These are phyloP conservation scores for Cercophora sp. DNA, from an alignment of 495 filamentous ascomycete genomes.

Conservation along the genomic window DNA sequence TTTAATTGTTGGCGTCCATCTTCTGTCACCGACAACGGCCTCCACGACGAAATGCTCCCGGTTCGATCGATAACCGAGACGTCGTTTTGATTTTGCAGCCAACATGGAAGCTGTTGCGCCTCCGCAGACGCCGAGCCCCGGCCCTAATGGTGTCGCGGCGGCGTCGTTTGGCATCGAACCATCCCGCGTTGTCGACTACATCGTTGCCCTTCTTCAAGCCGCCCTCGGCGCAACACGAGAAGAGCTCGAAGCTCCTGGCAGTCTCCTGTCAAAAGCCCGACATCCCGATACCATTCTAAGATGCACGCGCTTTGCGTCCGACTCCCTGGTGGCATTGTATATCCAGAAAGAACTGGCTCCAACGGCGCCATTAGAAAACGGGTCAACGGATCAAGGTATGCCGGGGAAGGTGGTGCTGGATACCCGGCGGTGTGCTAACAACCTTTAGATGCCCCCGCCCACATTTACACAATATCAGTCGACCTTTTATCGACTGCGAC, in stretches of 20 bases:
- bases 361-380: conserved; percentile 34
- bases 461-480: conserved; percentile 71
- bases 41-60: too few species aligned
- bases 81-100: too few species aligned
- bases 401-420: neutral
- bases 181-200: conserved; percentile 66
- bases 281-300: conserved; percentile 76
- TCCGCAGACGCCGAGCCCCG: conserved; percentile 37
- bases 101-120: conserved; percentile 47
- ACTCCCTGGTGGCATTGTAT: conserved; percentile 82
- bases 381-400: conserved; percentile 27
- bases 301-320: conserved; percentile 84
- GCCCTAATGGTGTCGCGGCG: conserved; percentile 39
- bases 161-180: conserved; percentile 48
- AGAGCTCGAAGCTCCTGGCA: conserved; percentile 76
- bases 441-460: conserved; percentile 39
- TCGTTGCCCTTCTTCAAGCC: conserved; percentile 71
- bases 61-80: too few species aligned
- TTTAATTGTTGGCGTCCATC: too few species aligned
- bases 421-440: conserved; percentile 2
- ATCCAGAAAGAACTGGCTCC: conserved; percentile 75
- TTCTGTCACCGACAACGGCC: too few species aligned
- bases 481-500: conserved; percentile 75
- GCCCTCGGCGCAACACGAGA: conserved; percentile 77
- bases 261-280: conserved; percentile 68